phyloP scores from a whole-genome alignment of 768 basidiomycete genomes.

The Galerina sulciceps region DNA sequence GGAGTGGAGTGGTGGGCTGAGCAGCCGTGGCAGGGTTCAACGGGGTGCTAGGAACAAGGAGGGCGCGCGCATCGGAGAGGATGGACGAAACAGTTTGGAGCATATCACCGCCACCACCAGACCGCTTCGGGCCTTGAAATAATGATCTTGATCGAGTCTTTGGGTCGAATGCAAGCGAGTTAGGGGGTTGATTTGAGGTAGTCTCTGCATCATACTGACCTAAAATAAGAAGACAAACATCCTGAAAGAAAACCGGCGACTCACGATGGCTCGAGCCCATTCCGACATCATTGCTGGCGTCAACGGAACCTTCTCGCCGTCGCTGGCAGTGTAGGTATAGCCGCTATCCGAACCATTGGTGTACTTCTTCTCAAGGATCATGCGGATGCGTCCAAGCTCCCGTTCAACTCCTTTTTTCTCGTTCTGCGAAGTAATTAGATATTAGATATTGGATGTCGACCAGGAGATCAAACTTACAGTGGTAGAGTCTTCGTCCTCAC shows the following conservation, averaged over 20 bases:
- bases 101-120: neutral
- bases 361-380: slow-evolving; percentile 13
- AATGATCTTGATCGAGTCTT: slow-evolving; percentile 1
- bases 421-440: neutral
- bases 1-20: too few relatives aligned
- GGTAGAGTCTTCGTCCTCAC: neutral
- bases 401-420: neutral
- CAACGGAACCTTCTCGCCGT: slow-evolving; percentile 7
- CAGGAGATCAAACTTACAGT: neutral
- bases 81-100: neutral
- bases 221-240: neutral
- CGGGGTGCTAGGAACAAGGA: neutral
- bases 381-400: slow-evolving; percentile 9
- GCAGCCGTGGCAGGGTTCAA: too few relatives aligned
- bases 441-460: neutral
- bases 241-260: neutral
- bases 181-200: slow-evolving; percentile 1
- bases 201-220: slow-evolving; percentile 7
- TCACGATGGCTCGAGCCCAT: slow-evolving; percentile 14
- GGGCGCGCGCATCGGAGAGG: neutral
- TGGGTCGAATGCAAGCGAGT: slow-evolving; percentile 11
- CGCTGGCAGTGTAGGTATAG: slow-evolving; percentile 5
- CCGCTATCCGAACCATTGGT: slow-evolving; percentile 6
- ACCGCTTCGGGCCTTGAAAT: neutral
- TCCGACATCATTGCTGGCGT: slow-evolving; percentile 14